Evolutionary conservation across 2,329 filamentous ascomycete genomes (phyloP).

Genomic region (Remersonia thermophila): DNA sequence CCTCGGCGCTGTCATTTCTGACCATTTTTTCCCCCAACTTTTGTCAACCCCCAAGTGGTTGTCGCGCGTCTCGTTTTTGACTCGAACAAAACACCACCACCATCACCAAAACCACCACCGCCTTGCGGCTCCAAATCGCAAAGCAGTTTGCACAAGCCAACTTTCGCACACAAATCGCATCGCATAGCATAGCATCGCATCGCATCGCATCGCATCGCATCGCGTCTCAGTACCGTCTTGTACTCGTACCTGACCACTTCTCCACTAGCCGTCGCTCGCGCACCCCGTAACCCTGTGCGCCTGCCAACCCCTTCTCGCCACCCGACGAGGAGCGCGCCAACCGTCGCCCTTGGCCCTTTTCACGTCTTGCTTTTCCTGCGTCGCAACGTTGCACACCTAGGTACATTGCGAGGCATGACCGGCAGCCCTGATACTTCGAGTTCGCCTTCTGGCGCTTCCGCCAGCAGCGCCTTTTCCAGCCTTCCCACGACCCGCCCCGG

Average conservation of each 20-base stretch:
- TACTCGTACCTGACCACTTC: slow-evolving; percentile 11
- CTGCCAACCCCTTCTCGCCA: slow-evolving; percentile 3
- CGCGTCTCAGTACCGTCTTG: slow-evolving; percentile 2
- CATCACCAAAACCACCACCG: no score
- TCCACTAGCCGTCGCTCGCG: slow-evolving; percentile 6
- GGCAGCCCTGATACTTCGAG: slow-evolving; percentile 17
- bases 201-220: background rate
- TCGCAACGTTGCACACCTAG: slow-evolving; percentile 17
- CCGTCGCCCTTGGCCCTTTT: slow-evolving; percentile 16
- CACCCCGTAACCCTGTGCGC: no score
- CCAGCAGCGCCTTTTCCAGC: slow-evolving; percentile 26
- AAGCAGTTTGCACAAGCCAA: no score
- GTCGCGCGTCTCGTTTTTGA: background rate
- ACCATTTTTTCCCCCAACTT: no score
- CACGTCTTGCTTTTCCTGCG: slow-evolving; percentile 16
- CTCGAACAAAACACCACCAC: background rate
- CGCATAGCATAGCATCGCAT: no score
- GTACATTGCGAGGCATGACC: slow-evolving; percentile 25
- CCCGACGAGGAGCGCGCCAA: slow-evolving; percentile 12
- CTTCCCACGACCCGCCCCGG: slow-evolving; percentile 22
- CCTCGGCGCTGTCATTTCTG: no score
- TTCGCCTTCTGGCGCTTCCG: slow-evolving; percentile 18
- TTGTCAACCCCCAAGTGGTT: no score
- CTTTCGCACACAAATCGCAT: no score
- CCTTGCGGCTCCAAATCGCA: no score